A percentile compares a stretch with the other conserved stretches of the same genome.
Evolutionary conservation across 192 early-diverging fungal genomes (phyloP).

Genomic region (Thamnidium elegans): DNA sequence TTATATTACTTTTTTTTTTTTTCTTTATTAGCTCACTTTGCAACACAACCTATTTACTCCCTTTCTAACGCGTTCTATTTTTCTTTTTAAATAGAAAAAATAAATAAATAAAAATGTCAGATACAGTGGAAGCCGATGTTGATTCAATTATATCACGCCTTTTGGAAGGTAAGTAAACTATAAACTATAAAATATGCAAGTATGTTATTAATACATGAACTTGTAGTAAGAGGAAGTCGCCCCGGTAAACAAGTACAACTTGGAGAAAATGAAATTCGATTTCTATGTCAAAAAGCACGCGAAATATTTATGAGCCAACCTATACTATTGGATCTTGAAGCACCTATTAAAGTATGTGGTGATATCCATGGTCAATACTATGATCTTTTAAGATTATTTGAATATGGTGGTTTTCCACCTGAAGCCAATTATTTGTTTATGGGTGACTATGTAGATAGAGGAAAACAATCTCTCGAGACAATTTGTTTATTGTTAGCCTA

Average conservation of each 20-base stretch:
- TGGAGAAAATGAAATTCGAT: conserved; percentile 91
- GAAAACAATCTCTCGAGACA: conserved; percentile 95
- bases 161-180: conserved; percentile 24
- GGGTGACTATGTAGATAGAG: conserved; percentile 97
- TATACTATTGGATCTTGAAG: conserved; percentile 88
- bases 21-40: no score
- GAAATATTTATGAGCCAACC: conserved; percentile 95
- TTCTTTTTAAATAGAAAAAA: no score
- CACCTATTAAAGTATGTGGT: conserved; percentile 96
- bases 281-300: conserved; percentile 88
- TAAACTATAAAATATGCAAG: background rate
- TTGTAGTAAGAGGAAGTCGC: conserved; percentile 85
- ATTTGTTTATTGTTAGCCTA: conserved; percentile 95
- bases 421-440: conserved; percentile 96
- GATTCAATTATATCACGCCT: conserved; percentile 31
- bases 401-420: conserved; percentile 90
- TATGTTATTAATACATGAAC: background rate
- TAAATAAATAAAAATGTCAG: conserved; percentile 5
- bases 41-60: no score
- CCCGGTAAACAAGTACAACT: conserved; percentile 98
- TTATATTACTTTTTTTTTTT: no score
- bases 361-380: conserved; percentile 90
- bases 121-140: conserved; percentile 26
- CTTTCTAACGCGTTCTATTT: no score
- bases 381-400: conserved; percentile 88